Evolutionary conservation across 1,284 basidiomycete genomes (phyloP), one percentile per base, ranked within the genome.

Genomic region (Clitocybe nebularis): DNA sequence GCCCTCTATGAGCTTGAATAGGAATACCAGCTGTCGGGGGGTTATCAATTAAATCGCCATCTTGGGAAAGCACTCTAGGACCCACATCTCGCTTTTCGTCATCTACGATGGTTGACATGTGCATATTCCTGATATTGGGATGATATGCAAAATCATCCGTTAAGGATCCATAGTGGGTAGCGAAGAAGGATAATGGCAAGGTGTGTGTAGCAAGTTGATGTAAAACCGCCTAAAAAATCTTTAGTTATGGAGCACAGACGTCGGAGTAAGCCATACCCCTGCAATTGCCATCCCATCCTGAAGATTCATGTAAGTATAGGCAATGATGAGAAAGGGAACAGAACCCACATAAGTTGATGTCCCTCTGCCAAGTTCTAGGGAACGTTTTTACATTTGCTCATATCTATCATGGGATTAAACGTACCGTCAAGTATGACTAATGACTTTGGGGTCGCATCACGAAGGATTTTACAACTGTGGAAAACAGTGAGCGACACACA

Each of bases 211-310:
- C 89, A 5, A 96, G 74, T 60, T 93, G 82, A 60, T 96, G 93
- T 24, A 96, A 63, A 9, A 97, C 93, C n/a, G 93, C 89, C 75
- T 88, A 45, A 36, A 36, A 10, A 48, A 8, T 34, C 48, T 36
- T 39, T 47, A 14, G 14, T 32, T 16, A 17, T 17, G 14, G 19
- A 32, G 3, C 20, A 45, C 52, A 22, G 4, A 28, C 49, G 36
- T 11, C 19, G 44, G 36, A 33, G 20, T 16, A 33, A 30, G 13
- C 9, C 38, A 36, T 62, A 87, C 85, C 42, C 85, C 87, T 36
- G 93, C 93, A 53, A 97, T 95, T 8, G 92, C 91, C 88, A 95
- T 93, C 13, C 93, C 93, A 61, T 97, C 93, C 79, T 92, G 63
- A 17, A 56, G 29, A 13, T 40, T 39, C 23, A 24, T 43, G 34